Base-by-base conservation (phyloP, 2,329 filamentous ascomycete species). In the Ceratocystis papillata region DNA sequence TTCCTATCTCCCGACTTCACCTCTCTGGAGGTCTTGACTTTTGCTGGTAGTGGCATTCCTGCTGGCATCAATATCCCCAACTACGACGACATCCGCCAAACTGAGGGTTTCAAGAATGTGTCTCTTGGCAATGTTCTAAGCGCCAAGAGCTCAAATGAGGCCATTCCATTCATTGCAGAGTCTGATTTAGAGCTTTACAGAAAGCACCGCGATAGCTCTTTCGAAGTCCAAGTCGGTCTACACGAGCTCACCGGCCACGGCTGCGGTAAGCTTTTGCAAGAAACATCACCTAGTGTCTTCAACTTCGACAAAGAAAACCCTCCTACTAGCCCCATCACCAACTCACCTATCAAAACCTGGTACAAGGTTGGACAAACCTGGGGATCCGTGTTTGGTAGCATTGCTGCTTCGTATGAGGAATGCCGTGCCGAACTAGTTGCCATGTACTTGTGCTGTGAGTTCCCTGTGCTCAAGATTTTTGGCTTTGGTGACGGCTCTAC, bases 1-100 rank as follows among this genome's bases (percentile, higher is more conserved):
- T 99, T 99, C 76, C 77, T 96, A 45, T 93, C 90, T 64, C 94
- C 94, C 0, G 94, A 99, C 74, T 99, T 99, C 73, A 97, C 94
- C 0, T 94, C 89, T 8, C 81, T 97, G 1, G 94, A 99, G 75
- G 91, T 96, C 2, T 77, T 96, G 68, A 90, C 88, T 0, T 96
- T 96, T 71, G 76, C 75, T 66, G 76, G 73, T 72, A 86, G 80
- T 67, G 87, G 83, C 66, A 88, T 87, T 65, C 85, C 85, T 8
- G 84, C 84, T 28, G 85, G 86, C 30, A 87, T 87, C 72, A 87
- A 87, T 71, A 85, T 87, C 68, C 83, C 82, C 65, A 87, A 87
- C 75, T 89, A 88, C 71, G 87, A 90, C 70, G 84, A 87, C 69
- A 90, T 94, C 68, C 82, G 90, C 69, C 89, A 95, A 73, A 87